A percentile compares a stretch with the other conserved stretches of the same genome.
phyloP scores from a whole-genome alignment of 768 basidiomycete genomes.

The Suillus brevipes region DNA sequence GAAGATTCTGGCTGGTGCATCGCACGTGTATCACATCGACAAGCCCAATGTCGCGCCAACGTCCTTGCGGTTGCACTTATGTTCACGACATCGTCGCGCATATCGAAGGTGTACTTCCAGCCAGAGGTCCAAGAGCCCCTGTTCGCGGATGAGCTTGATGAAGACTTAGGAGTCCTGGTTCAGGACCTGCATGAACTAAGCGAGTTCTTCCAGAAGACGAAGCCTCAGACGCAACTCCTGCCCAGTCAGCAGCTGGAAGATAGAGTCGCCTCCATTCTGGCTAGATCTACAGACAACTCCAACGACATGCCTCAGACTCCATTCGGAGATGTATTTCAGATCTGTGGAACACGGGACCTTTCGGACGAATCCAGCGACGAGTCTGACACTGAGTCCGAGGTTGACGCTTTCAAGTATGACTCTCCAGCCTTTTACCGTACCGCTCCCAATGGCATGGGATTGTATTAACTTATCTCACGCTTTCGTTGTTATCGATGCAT shows the following conservation, averaged over 20 bases:
- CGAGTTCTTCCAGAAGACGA: constrained; percentile 63
- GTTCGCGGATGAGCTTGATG: constrained; percentile 42
- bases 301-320: constrained; percentile 73
- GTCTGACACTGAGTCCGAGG: constrained; percentile 36
- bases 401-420: constrained; percentile 66
- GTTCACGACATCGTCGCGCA: constrained; percentile 67
- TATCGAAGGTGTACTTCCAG: constrained; percentile 73
- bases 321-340: constrained; percentile 73
- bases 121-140: constrained; percentile 45
- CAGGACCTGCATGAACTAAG: constrained; percentile 77
- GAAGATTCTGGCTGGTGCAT: constrained; percentile 88
- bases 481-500: constrained; percentile 5
- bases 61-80: constrained; percentile 86
- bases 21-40: constrained; percentile 60
- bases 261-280: constrained; percentile 78
- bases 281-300: constrained; percentile 64
- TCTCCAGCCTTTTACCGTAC: constrained; percentile 46
- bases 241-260: constrained; percentile 70
- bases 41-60: constrained; percentile 69
- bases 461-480: constrained; percentile 15
- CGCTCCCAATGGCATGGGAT: constrained; percentile 44
- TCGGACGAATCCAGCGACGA: constrained; percentile 52
- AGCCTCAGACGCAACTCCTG: constrained; percentile 34
- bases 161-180: constrained; percentile 76
- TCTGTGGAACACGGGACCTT: constrained; percentile 38